Conservation (phyloP, 2,329 filamentous ascomycete species). For the Aspergillus versicolor region DNA sequence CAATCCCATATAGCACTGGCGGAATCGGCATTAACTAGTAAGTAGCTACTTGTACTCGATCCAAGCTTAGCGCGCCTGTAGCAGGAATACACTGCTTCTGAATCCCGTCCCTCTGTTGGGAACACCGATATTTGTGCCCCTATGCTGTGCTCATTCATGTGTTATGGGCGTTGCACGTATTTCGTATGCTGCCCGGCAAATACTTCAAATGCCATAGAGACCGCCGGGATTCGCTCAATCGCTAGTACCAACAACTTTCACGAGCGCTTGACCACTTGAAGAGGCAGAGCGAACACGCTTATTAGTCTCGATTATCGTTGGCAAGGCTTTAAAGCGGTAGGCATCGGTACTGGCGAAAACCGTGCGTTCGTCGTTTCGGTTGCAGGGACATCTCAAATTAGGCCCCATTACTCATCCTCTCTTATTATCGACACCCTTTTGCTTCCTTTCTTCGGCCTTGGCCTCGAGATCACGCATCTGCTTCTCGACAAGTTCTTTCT, state of each 20-base stretch:
- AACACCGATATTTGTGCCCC: too few relatives aligned
- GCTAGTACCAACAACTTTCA: background rate
- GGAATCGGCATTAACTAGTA: background rate
- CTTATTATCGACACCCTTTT: slow-evolving; percentile 33
- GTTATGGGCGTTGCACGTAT: too few relatives aligned
- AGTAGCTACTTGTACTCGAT: background rate
- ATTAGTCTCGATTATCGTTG: background rate
- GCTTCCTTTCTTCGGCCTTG: slow-evolving; percentile 40
- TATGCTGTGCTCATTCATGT: too few relatives aligned
- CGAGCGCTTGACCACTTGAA: background rate
- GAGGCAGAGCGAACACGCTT: background rate
- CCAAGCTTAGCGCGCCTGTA: too few relatives aligned
- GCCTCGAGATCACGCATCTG: slow-evolving; percentile 55
- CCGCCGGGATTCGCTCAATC: background rate
- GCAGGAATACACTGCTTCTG: too few relatives aligned
- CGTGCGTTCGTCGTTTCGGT: background rate
- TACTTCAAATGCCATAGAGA: too few relatives aligned
- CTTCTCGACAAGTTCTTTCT: slow-evolving; percentile 54
- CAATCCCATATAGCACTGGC: background rate
- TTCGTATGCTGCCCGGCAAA: too few relatives aligned
- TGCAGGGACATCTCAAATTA: background rate
- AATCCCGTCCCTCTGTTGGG: too few relatives aligned
- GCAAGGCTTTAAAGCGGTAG: background rate
- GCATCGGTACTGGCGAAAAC: background rate
- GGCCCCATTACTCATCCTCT: slow-evolving; percentile 19